Percentiles rank a stretch among this genome's conserved stretches.
These are phyloP conservation scores for Vitis hybrid DNA, from an alignment of 177 flowering plant genomes.

Conservation along the genomic window DNA sequence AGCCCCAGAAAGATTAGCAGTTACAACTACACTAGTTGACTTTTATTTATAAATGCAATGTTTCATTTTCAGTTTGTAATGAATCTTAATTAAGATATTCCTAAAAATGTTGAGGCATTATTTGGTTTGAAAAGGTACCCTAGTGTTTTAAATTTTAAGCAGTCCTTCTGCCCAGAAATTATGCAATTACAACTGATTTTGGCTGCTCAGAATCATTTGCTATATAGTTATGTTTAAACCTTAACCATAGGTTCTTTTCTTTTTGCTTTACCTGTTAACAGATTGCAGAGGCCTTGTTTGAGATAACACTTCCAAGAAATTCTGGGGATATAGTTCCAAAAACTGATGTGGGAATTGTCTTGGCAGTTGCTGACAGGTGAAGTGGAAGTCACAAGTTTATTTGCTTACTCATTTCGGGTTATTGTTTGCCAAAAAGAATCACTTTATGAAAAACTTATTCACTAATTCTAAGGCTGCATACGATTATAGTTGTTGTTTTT, in stretches of 20 bases:
- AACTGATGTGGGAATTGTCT: constrained; percentile 76
- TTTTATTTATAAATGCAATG: no score
- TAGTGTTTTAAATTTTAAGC: no score
- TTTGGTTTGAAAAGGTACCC: no score
- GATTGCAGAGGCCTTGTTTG: constrained; percentile 89
- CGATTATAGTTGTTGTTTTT: neutral
- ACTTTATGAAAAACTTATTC: neutral
- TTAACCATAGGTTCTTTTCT: neutral
- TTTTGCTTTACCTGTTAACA: constrained; percentile 21
- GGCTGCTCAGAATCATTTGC: neutral
- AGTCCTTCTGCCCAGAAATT: no score
- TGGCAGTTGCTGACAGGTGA: constrained; percentile 93
- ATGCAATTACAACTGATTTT: neutral
- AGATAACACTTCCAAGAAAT: constrained; percentile 87
- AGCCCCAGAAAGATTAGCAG: no score
- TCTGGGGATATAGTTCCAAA: constrained; percentile 89
- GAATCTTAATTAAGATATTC: no score
- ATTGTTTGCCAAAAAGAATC: neutral
- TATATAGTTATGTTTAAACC: neutral
- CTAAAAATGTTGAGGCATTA: no score
- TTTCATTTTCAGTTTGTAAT: no score
- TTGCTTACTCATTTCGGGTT: neutral
- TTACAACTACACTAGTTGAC: no score
- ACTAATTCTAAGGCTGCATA: neutral
- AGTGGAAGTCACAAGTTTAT: constrained; percentile 8